A percentile compares a stretch with the other conserved stretches of the same genome.
These are phyloP conservation scores for Fulvia fulva DNA, from an alignment of 2,329 filamentous ascomycete genomes.

Conservation along the genomic window DNA sequence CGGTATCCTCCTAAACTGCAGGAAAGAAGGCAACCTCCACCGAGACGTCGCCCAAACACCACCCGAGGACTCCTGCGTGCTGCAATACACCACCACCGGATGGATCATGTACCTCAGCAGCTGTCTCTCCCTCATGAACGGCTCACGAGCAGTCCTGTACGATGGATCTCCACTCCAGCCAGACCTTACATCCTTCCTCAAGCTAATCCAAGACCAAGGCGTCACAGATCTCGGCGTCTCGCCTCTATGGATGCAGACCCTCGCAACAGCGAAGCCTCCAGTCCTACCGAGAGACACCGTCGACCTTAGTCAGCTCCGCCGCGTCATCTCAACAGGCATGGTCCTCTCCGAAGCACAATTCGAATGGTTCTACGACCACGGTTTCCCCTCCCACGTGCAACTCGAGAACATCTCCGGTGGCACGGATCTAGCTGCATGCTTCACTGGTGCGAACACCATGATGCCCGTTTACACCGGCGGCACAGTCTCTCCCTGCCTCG, in stretches of 20 bases:
- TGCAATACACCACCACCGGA: slow-evolving; percentile 65
- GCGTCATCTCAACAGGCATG: slow-evolving; percentile 74
- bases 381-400: slow-evolving; percentile 64
- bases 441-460: slow-evolving; percentile 61
- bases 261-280: slow-evolving; percentile 59
- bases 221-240: slow-evolving; percentile 73
- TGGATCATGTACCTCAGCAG: slow-evolving; percentile 84
- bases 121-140: slow-evolving; percentile 56
- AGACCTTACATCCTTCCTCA: slow-evolving; percentile 59
- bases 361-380: slow-evolving; percentile 73
- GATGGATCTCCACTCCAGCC: slow-evolving; percentile 79
- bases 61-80: slow-evolving; percentile 35
- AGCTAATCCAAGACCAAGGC: slow-evolving; percentile 57
- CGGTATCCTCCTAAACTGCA: slow-evolving; percentile 55
- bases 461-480: slow-evolving; percentile 61
- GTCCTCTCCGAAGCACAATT: slow-evolving; percentile 72
- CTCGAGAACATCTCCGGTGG: slow-evolving; percentile 72
- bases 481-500: slow-evolving; percentile 52
- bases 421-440: slow-evolving; percentile 70
- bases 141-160: slow-evolving; percentile 66
- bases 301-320: slow-evolving; percentile 58
- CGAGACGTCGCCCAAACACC: slow-evolving; percentile 38
- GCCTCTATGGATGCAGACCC: slow-evolving; percentile 71
- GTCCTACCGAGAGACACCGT: slow-evolving; percentile 55
- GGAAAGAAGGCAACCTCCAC: slow-evolving; percentile 60